Base-by-base conservation (phyloP, 495 filamentous ascomycete species). In the Ascobolus immersus region DNA sequence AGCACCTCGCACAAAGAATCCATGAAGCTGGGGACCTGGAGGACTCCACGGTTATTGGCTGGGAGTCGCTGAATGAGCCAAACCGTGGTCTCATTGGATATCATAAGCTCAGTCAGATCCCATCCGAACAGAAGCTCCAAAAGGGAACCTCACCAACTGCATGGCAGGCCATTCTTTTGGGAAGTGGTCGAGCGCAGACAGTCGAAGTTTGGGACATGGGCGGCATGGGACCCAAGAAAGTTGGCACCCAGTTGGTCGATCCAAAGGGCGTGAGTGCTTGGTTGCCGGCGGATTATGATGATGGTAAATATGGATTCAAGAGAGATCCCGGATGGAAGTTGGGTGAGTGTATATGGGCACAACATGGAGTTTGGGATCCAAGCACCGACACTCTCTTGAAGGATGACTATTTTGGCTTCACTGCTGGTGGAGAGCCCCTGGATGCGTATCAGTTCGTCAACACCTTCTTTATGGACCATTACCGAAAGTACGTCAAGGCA, bases 11-110 rank as follows among this genome's bases (percentile, higher is more conserved):
- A 0, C 61, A 64, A 37, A 63, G 73, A 38, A 90, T 94, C 45
- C 71, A 80, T 36, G 80, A 94, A 38, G 82, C 86, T 19, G 89
- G 77, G 0, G 86, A 76, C 47, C 60, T 96, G 24, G 77, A 89
- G 44, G 62, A 79, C 38, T 73, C 81, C 15, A 67, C 89, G 23
- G 69, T 94, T 12, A 80, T 96, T 44, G 86, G 84, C 11, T 93
- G 82, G 73, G 86, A 96, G 52, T 90, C 68, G 41, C 48, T 93
- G 44, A 96, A 96, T 47, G 86, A 96, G 52, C 89, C 86, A 3
- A 81, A 84, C 45, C 64, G 80, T 40, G 89, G 86, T 4, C 60
- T 93, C 38, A 67, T 92, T 39, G 78, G 78, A n/a, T 69, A 73
- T 34, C 65, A 75, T 33, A 81, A 92, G 47, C 62, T 96, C 15